phyloP scores from a whole-genome alignment of 768 basidiomycete species.

The Coprinopsis sp. region DNA sequence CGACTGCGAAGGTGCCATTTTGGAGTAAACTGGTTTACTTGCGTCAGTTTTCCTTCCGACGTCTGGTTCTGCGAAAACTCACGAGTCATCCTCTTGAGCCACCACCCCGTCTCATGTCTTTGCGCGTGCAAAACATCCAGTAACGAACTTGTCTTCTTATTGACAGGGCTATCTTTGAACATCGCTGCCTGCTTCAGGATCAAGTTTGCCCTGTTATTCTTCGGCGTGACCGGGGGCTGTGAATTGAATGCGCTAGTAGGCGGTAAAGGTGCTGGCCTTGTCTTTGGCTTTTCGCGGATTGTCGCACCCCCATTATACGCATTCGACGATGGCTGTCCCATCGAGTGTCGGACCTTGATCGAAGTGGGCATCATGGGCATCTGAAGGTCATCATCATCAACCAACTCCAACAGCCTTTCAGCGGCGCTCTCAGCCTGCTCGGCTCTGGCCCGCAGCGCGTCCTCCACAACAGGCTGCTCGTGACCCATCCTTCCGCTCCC shows the following conservation, averaged over 20 bases:
- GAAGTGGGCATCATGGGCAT: constrained; percentile 32
- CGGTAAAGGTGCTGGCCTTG: constrained; percentile 34
- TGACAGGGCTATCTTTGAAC: constrained; percentile 78
- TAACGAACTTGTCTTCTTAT: constrained; percentile 49
- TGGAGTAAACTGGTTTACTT: constrained; percentile 49
- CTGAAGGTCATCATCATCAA: constrained; percentile 47
- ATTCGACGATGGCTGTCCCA: constrained; percentile 25
- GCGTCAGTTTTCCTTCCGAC: no score
- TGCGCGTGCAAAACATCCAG: constrained; percentile 65
- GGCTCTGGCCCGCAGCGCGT: constrained; percentile 80
- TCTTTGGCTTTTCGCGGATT: constrained; percentile 36
- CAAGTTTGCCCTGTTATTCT: constrained; percentile 47
- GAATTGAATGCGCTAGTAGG: constrained; percentile 25
- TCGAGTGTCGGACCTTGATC: constrained; percentile 25
- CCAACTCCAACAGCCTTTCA: constrained; percentile 79
- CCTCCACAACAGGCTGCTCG: constrained; percentile 59
- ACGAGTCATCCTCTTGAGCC: constrained; percentile 75
- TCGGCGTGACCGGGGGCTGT: constrained; percentile 58
- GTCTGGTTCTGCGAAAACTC: constrained; percentile 23
- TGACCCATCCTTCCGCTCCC: constrained; percentile 8
- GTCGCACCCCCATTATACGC: constrained; percentile 33
- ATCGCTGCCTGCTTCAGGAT: constrained; percentile 72
- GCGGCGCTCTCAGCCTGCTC: constrained; percentile 94
- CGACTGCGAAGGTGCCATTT: constrained; percentile 41
- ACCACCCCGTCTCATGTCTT: constrained; percentile 76